phyloP scores from a whole-genome alignment of 805 yeast genomes.

The Candida mattraensis region DNA sequence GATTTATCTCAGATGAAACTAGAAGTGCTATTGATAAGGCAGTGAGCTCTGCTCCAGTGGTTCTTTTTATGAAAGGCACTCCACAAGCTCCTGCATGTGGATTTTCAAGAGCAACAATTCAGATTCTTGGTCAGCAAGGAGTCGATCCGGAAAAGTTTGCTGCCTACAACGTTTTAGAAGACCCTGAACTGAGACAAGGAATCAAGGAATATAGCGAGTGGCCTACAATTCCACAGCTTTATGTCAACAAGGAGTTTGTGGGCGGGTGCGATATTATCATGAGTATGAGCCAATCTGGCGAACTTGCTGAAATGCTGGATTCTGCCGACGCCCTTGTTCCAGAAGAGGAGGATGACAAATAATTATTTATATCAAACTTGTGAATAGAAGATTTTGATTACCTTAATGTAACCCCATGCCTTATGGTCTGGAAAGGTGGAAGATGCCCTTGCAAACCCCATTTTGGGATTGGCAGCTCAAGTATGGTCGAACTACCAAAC shows the following conservation, averaged over 20 bases:
- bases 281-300: conserved; percentile 91
- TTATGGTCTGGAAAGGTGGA: conserved; percentile 20
- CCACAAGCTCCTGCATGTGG: conserved; percentile 99
- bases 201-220: conserved; percentile 93
- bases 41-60: conserved; percentile 87
- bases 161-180: conserved; percentile 95
- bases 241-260: conserved; percentile 84
- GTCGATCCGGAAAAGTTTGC: conserved; percentile 96
- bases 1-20: conserved; percentile 71
- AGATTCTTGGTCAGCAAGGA: conserved; percentile 91
- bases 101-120: conserved; percentile 92
- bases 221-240: conserved; percentile 98
- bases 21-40: conserved; percentile 84
- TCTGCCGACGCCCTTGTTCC: conserved; percentile 76
- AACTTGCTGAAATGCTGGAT: conserved; percentile 80
- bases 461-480: conserved; percentile 20
- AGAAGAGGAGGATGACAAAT: conserved; percentile 54
- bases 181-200: conserved; percentile 89
- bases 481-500: no score
- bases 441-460: conserved; percentile 19
- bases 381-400: conserved; percentile 6
- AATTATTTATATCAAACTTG: conserved; percentile 1
- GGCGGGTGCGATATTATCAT: conserved; percentile 97
- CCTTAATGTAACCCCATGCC: conserved; percentile 25
- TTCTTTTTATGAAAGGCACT: conserved; percentile 96